Conservation (phyloP, 176 grass and related monocot genomes). For the Avena insularis region DNA sequence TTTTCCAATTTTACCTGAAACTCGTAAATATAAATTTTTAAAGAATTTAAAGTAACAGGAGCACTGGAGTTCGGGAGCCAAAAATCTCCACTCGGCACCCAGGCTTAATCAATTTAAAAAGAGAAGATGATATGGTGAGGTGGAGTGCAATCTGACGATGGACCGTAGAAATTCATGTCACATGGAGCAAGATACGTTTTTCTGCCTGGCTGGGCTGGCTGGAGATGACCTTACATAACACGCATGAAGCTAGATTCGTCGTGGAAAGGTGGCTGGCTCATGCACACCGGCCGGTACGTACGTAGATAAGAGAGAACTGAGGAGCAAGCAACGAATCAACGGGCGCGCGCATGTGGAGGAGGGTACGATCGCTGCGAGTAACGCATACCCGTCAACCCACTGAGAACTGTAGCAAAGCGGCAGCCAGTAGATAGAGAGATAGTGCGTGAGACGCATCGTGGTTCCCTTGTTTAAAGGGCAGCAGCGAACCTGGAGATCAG, state of each 20-base stretch:
- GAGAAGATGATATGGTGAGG: no score
- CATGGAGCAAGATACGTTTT: no score
- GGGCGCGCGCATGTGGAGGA: constrained; percentile 41
- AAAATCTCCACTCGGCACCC: no score
- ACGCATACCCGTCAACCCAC: constrained; percentile 1
- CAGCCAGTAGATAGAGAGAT: neutral
- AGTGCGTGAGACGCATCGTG: constrained; percentile 3
- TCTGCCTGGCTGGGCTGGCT: no score
- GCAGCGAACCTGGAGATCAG: neutral
- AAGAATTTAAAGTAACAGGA: no score
- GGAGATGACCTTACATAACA: neutral
- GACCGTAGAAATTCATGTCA: no score
- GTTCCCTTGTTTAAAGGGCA: constrained; percentile 15
- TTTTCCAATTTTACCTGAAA: no score
- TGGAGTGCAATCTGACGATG: no score
- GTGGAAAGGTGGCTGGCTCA: neutral
- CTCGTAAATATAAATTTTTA: no score
- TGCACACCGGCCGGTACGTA: neutral
- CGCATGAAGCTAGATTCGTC: neutral
- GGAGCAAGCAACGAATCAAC: constrained; percentile 50
- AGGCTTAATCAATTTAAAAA: no score
- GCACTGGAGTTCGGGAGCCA: no score
- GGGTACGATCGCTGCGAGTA: neutral
- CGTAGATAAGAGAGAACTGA: neutral
- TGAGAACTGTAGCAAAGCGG: constrained; percentile 29